These are phyloP conservation scores for Herpetospermum pedunculosum DNA, from an alignment of 306 rosid genomes.

Conservation along the genomic window DNA sequence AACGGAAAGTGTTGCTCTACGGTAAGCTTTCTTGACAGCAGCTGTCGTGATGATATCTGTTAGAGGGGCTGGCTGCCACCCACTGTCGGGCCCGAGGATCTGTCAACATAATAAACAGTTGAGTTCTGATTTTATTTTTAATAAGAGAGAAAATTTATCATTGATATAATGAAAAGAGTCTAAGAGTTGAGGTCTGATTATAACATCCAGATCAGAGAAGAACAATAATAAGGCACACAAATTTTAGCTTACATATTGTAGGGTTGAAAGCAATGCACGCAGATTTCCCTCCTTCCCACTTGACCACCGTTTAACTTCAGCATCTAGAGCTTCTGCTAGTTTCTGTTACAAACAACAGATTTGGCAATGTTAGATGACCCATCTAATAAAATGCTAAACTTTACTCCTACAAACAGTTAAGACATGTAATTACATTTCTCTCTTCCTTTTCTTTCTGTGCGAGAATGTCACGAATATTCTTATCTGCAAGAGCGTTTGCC, in stretches of 20 bases:
- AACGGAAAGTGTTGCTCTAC: slow-evolving; percentile 79
- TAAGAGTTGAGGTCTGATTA: slow-evolving; percentile 1
- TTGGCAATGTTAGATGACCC: background rate
- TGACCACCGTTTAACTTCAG: slow-evolving; percentile 93
- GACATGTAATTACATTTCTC: slow-evolving; percentile 45
- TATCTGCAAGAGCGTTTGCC: slow-evolving; percentile 92
- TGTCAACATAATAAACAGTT: slow-evolving; percentile 21
- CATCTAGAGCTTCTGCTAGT: slow-evolving; percentile 70
- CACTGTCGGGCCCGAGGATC: slow-evolving; percentile 84
- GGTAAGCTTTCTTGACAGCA: slow-evolving; percentile 80
- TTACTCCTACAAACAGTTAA: background rate
- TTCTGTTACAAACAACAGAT: slow-evolving; percentile 43
- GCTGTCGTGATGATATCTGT: slow-evolving; percentile 43
- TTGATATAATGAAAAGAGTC: no score
- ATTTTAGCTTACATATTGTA: slow-evolving; percentile 67
- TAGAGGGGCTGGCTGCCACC: slow-evolving; percentile 84
- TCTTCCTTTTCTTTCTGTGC: slow-evolving; percentile 82
- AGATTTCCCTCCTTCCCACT: slow-evolving; percentile 85
- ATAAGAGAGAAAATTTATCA: no score
- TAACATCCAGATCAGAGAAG: background rate
- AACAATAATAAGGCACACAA: background rate
- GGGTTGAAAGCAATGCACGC: slow-evolving; percentile 90
- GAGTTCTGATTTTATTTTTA: no score
- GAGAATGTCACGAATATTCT: slow-evolving; percentile 71
- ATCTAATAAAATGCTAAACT: background rate